These are phyloP conservation scores for Ganoderma lucidum DNA, from an alignment of 1,284 basidiomycete genomes.

Conservation along the genomic window DNA sequence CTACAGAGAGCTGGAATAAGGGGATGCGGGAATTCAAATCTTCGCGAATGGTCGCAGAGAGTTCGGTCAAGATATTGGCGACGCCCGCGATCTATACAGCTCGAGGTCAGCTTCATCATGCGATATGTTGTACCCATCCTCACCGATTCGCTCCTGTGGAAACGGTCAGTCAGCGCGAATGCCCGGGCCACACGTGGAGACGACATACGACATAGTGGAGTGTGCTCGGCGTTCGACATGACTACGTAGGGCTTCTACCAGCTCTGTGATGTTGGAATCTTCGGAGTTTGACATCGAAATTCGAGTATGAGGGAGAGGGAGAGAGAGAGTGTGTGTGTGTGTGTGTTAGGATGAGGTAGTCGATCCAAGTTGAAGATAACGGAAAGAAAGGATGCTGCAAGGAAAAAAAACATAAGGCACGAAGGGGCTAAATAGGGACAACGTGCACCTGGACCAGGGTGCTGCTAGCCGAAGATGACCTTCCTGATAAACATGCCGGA, in stretches of 20 bases:
- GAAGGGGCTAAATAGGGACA: no score
- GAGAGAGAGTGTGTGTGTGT: neutral
- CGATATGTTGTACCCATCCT: neutral
- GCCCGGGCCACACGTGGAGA: neutral
- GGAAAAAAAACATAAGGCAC: no score
- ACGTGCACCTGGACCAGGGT: no score
- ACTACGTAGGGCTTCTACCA: neutral
- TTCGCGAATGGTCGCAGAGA: neutral
- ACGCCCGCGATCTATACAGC: neutral
- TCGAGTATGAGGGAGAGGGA: neutral
- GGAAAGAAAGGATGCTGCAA: no score
- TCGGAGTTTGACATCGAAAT: neutral
- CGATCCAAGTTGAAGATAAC: no score
- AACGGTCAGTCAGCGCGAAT: neutral
- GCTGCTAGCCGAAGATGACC: no score
- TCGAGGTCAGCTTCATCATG: neutral
- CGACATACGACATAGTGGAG: slow-evolving; percentile 1
- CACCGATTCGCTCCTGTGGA: neutral
- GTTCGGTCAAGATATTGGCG: neutral
- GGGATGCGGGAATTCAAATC: neutral
- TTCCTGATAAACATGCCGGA: no score
- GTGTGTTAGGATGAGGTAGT: no score
- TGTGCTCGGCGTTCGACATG: neutral
- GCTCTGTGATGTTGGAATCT: neutral
- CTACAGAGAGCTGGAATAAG: neutral